Conservation (phyloP, 768 basidiomycete genomes). For the Podaxis sp. region DNA sequence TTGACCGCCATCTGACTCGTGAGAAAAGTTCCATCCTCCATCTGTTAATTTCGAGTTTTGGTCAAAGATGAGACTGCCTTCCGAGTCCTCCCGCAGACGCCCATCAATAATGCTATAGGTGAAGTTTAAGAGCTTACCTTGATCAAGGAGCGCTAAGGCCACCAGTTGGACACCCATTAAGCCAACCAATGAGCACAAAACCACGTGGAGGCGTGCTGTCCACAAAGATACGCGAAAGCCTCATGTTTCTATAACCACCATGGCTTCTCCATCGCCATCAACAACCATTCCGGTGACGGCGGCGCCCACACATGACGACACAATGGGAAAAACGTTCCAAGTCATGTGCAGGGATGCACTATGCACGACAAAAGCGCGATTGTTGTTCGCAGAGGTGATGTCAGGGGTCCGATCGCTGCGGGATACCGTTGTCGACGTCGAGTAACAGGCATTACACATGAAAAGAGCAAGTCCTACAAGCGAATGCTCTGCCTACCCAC, state of each 20-base stretch:
- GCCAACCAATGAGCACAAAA: neutral
- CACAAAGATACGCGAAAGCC: neutral
- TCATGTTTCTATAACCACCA: slow-evolving; percentile 14
- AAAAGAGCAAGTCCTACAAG: neutral
- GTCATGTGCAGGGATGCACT: neutral
- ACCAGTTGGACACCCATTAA: neutral
- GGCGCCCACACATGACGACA: neutral
- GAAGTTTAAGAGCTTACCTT: neutral
- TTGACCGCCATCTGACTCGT: neutral
- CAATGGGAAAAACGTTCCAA: neutral
- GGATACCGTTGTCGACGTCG: neutral
- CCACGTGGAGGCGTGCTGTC: slow-evolving; percentile 10
- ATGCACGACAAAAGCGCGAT: neutral
- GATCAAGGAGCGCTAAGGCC: neutral
- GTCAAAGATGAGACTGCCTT: neutral
- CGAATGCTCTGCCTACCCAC: neutral
- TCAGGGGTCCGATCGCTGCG: slow-evolving; percentile 4
- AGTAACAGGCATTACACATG: neutral
- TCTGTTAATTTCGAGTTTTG: neutral
- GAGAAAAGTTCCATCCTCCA: neutral
- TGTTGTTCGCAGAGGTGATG: neutral
- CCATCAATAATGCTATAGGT: neutral
- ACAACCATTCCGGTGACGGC: neutral
- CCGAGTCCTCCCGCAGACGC: neutral
- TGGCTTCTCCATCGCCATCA: neutral